phyloP scores from a whole-genome alignment of 78 protist species.

The Paratrimastix pyriformis region DNA sequence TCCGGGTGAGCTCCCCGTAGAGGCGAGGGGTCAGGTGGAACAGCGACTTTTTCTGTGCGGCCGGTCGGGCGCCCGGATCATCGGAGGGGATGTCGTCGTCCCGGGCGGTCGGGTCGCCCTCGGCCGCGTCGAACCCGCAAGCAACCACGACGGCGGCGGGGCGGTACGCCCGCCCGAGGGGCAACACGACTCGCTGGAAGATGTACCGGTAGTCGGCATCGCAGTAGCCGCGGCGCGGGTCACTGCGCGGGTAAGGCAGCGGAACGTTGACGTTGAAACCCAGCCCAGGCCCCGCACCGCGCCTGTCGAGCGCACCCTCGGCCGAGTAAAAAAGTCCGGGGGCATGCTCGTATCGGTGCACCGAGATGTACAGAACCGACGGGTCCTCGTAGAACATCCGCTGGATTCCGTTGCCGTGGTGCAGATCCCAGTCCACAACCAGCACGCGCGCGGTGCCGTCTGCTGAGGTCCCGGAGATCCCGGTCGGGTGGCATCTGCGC shows the following conservation, averaged over 20 bases:
- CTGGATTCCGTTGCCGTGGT: slow-evolving; percentile 24
- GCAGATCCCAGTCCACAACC: slow-evolving; percentile 18
- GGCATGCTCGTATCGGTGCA: slow-evolving; percentile 20
- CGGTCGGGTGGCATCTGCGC: background rate
- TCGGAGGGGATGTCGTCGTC: too few species aligned
- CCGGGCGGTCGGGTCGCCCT: slow-evolving; percentile 45
- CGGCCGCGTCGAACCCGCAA: slow-evolving; percentile 65
- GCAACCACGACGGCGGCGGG: slow-evolving; percentile 51
- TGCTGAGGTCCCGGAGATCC: background rate
- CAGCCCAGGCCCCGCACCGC: slow-evolving; percentile 40
- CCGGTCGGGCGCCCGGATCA: too few species aligned
- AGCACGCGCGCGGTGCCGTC: slow-evolving; percentile 1
- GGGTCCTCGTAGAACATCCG: slow-evolving; percentile 8
- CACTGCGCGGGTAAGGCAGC: slow-evolving; percentile 3
- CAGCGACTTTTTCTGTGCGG: too few species aligned
- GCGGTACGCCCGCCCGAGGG: slow-evolving; percentile 28
- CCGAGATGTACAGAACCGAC: slow-evolving; percentile 6
- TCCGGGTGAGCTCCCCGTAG: background rate
- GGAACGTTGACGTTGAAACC: slow-evolving; percentile 50
- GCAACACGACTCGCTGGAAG: slow-evolving; percentile 30
- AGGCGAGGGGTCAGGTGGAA: background rate
- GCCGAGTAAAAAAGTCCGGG: slow-evolving; percentile 33
- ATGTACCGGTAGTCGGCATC: slow-evolving; percentile 48
- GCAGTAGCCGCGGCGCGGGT: background rate
- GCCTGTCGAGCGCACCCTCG: slow-evolving; percentile 7